Base-by-base conservation (phyloP, 2,329 filamentous ascomycete species). In the Penicillium hordei region DNA sequence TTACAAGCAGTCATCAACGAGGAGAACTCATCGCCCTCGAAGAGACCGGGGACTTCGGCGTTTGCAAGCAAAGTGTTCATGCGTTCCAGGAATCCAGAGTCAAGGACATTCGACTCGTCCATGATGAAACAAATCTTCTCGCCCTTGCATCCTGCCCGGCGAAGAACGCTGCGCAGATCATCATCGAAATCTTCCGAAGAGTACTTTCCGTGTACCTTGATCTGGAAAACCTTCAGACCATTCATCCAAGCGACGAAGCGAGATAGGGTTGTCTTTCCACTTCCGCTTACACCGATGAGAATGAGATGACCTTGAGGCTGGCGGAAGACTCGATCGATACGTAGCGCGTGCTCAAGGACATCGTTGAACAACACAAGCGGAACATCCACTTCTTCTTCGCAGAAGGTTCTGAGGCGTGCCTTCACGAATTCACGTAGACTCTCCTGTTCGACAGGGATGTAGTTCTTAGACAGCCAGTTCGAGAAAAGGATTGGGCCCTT, bases 111-210 rank as follows among this genome's bases (percentile, higher is more conserved):
- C 10, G 93, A 89, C 79, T 99, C 94, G 73, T 99, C 94, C 93
- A 99, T 97, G 80, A 99, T 97, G 81, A 99, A 99, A 79, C 95
- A 99, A 48, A 99, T 96, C 82, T 97, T 97, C 75, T 99, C 94
- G 36, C 94, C 94, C 81, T 97, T 97, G 81, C 93, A 97, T 62
- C 94, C 94, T 67, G 91, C 95, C 57, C 94, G 86, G 45, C 94
- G 89, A 40, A 99, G 85, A 9, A 99, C 94, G 71, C 93, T 93
- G 64, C 95, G 86, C 36, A 99, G 81, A 75, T 99, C 94, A 58
- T 99, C 95, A 71, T 99, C 94, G 71, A 99, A 99, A 78, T 99
- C 94, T 72, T 97, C 94, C 1, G 90, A 90, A 17, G 94, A 97
- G 78, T 99, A 99, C 73, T 93, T 97, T 64, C 94, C 94, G 70